phyloP scores from a whole-genome alignment of 2,329 filamentous ascomycete genomes.

The Colletotrichum sp. region DNA sequence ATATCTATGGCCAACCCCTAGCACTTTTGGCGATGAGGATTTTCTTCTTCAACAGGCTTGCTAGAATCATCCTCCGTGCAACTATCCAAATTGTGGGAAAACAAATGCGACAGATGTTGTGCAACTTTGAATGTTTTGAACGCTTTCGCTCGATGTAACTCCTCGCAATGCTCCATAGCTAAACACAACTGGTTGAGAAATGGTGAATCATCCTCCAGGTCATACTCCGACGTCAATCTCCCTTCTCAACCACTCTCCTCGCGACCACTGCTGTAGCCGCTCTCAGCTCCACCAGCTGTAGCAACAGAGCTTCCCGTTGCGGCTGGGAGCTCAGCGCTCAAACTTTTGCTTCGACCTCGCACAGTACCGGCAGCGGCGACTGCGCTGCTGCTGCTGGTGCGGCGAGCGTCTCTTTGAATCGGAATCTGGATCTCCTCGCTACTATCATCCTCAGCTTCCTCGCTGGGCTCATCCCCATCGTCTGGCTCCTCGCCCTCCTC shows the following conservation, averaged over 20 bases:
- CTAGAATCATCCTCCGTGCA: neutral
- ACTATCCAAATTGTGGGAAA: neutral
- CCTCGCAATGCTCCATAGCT: neutral
- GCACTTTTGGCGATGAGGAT: neutral
- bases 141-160: neutral
- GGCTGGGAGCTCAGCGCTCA: conserved; percentile 28
- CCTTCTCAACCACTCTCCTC: conserved; percentile 29
- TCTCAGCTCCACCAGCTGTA: conserved; percentile 43
- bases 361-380: conserved; percentile 35
- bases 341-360: conserved; percentile 35
- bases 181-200: neutral
- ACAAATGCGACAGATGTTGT: neutral
- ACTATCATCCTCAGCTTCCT: neutral
- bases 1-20: neutral
- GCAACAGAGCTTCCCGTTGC: conserved; percentile 42
- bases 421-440: conserved; percentile 18
- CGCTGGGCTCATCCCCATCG: conserved; percentile 20
- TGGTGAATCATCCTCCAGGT: neutral
- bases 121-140: neutral
- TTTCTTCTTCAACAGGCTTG: neutral
- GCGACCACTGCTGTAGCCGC: conserved; percentile 40
- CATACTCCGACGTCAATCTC: neutral
- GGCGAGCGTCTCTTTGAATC: conserved; percentile 25
- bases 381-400: conserved; percentile 30
- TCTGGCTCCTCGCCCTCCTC: conserved; percentile 29